phyloP scores from a whole-genome alignment of 768 basidiomycete species.

The Leccinum boreale region DNA sequence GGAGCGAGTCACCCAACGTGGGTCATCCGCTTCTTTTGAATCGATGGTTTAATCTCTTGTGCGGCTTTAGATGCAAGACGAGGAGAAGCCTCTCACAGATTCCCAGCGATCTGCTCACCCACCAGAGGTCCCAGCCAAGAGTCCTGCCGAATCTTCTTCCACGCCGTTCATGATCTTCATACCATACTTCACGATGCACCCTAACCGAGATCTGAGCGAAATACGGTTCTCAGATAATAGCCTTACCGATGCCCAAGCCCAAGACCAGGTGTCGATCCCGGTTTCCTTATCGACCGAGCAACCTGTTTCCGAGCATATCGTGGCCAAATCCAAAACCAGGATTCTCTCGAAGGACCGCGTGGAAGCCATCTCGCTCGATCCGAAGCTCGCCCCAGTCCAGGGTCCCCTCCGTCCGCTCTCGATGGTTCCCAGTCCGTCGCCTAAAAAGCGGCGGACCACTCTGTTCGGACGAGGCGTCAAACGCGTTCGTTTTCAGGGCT shows the following conservation, averaged over 20 bases:
- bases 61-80: slow-evolving; percentile 10
- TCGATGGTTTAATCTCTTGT: background rate
- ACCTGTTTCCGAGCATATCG: slow-evolving; percentile 10
- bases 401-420: slow-evolving; percentile 31
- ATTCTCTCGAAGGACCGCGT: slow-evolving; percentile 23
- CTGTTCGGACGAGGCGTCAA: slow-evolving; percentile 23
- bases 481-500: background rate
- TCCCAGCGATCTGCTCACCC: slow-evolving; percentile 1
- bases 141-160: slow-evolving; percentile 13
- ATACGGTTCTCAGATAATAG: background rate
- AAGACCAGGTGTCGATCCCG: background rate
- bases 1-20: slow-evolving; percentile 11
- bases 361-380: slow-evolving; percentile 27
- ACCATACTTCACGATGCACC: slow-evolving; percentile 14
- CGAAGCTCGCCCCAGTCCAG: slow-evolving; percentile 32
- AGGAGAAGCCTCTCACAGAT: slow-evolving; percentile 17
- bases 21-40: background rate
- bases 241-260: background rate
- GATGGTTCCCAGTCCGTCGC: slow-evolving; percentile 17
- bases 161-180: slow-evolving; percentile 10
- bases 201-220: background rate
- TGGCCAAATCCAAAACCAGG: slow-evolving; percentile 16
- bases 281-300: background rate
- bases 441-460: slow-evolving; percentile 10
- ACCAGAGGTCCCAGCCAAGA: slow-evolving; percentile 5